Evolutionary conservation across 1,139 yeast species (phyloP).

Genomic region (Pichia sp.): DNA sequence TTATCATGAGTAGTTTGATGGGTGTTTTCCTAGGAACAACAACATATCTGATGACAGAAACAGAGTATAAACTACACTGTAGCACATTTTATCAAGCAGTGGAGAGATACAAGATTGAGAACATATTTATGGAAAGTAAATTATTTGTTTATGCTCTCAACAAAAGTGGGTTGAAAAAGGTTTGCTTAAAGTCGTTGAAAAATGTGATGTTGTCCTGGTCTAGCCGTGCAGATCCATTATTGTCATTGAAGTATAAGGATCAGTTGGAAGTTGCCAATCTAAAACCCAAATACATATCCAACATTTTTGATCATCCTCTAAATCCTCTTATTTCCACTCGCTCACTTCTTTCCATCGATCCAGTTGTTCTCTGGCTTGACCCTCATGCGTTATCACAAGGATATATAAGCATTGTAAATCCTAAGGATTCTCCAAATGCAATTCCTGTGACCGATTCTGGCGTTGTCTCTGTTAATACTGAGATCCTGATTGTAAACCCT

Average conservation of each 20-base stretch:
- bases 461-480: slow-evolving; percentile 91
- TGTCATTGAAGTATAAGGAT: slow-evolving; percentile 46
- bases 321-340: slow-evolving; percentile 83
- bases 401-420: slow-evolving; percentile 70
- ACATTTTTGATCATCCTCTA: slow-evolving; percentile 70
- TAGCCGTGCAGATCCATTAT: slow-evolving; percentile 45
- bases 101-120: slow-evolving; percentile 75
- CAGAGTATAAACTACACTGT: slow-evolving; percentile 73
- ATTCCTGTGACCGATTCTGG: slow-evolving; percentile 89
- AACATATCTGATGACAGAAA: slow-evolving; percentile 73
- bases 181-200: slow-evolving; percentile 55
- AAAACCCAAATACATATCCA: slow-evolving; percentile 63
- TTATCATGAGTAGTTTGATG: slow-evolving; percentile 69
- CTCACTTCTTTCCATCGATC: slow-evolving; percentile 83
- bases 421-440: slow-evolving; percentile 54
- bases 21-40: slow-evolving; percentile 86
- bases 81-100: slow-evolving; percentile 62
- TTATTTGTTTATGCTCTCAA: slow-evolving; percentile 57
- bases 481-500: slow-evolving; percentile 91
- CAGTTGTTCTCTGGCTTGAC: slow-evolving; percentile 80
- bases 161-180: slow-evolving; percentile 56
- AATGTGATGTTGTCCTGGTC: slow-evolving; percentile 81
- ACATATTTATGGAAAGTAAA: slow-evolving; percentile 78
- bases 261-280: slow-evolving; percentile 58
- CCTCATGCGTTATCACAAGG: slow-evolving; percentile 88